Conservation (phyloP, 371 early-diverging fungal species). For the Mucor irregularis region DNA sequence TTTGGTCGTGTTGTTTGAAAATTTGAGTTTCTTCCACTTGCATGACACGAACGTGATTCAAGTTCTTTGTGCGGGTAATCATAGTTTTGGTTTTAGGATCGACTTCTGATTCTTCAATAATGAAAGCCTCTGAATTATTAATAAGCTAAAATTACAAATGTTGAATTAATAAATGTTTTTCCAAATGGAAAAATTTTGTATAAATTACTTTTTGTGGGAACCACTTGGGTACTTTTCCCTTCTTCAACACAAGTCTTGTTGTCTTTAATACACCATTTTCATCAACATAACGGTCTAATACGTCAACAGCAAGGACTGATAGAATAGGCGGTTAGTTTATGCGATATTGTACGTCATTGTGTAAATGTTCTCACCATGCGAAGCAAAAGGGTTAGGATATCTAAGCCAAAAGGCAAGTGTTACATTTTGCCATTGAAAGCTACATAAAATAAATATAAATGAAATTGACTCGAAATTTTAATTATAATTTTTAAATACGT, state of each 20-base stretch:
- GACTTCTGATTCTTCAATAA: constrained; percentile 86
- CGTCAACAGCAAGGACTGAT: constrained; percentile 82
- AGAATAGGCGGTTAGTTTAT: neutral
- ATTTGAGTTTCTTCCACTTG: constrained; percentile 91
- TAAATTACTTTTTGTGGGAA: constrained; percentile 53
- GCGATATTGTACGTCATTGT: neutral
- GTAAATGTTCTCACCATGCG: constrained; percentile 65
- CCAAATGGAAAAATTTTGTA: neutral
- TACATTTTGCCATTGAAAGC: constrained; percentile 83
- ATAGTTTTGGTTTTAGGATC: constrained; percentile 77
- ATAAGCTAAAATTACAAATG: constrained; percentile 59
- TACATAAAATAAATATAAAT: constrained; percentile 19
- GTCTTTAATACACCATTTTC: constrained; percentile 81
- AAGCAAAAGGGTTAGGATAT: constrained; percentile 97
- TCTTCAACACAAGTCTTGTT: constrained; percentile 87
- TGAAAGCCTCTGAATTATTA: constrained; percentile 74
- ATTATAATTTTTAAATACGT: constrained; percentile 1
- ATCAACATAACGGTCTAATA: constrained; percentile 86
- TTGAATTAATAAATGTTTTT: neutral
- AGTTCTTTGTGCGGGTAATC: constrained; percentile 83
- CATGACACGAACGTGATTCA: constrained; percentile 91
- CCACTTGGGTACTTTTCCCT: constrained; percentile 89
- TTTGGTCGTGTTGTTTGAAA: constrained; percentile 56
- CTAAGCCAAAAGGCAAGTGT: constrained; percentile 89
- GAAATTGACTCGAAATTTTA: too few species aligned